These are phyloP conservation scores for Magnusiomyces suaveolens DNA, from an alignment of 1,139 yeast species.

Conservation along the genomic window DNA sequence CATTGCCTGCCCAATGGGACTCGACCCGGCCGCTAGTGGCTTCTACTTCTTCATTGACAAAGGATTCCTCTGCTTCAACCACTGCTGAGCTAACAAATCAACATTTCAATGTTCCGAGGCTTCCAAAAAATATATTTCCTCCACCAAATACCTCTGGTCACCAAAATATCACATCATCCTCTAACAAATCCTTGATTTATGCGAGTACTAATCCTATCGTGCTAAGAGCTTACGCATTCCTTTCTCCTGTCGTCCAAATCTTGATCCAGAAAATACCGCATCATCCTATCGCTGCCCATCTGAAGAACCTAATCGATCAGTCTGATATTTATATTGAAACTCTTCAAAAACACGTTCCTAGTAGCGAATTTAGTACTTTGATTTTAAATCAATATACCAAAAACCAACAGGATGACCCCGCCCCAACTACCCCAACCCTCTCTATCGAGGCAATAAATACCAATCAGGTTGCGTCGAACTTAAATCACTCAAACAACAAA, in stretches of 20 bases:
- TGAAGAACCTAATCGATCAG: constrained; percentile 2
- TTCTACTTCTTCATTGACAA: too few species aligned
- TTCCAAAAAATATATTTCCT: too few species aligned
- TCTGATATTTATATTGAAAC: neutral
- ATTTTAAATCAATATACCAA: neutral
- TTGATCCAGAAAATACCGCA: neutral
- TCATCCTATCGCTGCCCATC: neutral
- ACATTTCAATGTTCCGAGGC: too few species aligned
- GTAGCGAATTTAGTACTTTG: neutral
- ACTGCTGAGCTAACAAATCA: too few species aligned
- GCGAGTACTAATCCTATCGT: neutral
- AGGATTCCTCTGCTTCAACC: too few species aligned
- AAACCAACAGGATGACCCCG: too few species aligned
- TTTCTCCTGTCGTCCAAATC: neutral
- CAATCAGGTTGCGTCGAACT: neutral
- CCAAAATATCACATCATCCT: too few species aligned
- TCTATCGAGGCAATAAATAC: neutral
- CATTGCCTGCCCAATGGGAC: too few species aligned
- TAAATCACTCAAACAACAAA: neutral
- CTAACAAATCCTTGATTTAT: neutral
- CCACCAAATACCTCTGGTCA: too few species aligned
- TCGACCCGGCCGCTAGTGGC: too few species aligned
- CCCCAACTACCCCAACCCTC: too few species aligned
- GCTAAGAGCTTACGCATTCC: neutral
- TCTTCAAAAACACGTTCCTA: neutral